Evolutionary conservation across 129 eudicot species (phyloP), one percentile per base, ranked within the genome.

Genomic region (Lactuca saligna): DNA sequence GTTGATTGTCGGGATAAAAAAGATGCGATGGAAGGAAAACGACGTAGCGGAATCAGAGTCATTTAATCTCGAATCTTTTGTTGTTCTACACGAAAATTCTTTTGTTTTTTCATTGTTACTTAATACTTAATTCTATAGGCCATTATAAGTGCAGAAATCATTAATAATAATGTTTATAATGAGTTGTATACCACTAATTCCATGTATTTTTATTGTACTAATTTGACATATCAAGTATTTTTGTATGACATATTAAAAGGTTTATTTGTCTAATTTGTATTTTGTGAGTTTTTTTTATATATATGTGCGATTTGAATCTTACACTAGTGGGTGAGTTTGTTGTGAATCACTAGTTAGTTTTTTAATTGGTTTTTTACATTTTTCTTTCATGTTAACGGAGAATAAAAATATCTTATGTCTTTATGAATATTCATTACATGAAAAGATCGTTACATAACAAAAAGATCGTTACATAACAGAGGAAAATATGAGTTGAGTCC

Each of bases 11-110:
- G 81, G 13, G 56, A 81, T 35, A 88, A 88, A 76, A 85, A 85
- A 66, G 96, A 88, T 53, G 96, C 96, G 53, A 85, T 85, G 91
- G 95, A 88, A 82, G 91, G 95, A 62, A 88, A 85, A 67, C 82
- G 88, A 14, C 91, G 91, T 7, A 84, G 85, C 72, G 89, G 91
- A 75, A 80, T 86, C 68, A 89, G 73, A 73, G 88, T 59, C 29
- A 35, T 57, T 59, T 73, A 29, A 67, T 17, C 9, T 17, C 9
- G 42, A 15, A n/a, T 2, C 25, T n/a, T 51, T 17, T 15, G 10
- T 16, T 66, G 51, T 20, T 44, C 38, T 20, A 33, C 17, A 8
- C 9, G 39, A 38, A 72, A 51, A 75, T 79, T 83, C 78, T 74
- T 74, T 74, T 50, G 67, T 74, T 75, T 68, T 69, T 72, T 35